Evolutionary conservation across 2,329 filamentous ascomycete species (phyloP), one percentile per base, ranked within the genome.

Genomic region (Kalaharituber pfeilii): DNA sequence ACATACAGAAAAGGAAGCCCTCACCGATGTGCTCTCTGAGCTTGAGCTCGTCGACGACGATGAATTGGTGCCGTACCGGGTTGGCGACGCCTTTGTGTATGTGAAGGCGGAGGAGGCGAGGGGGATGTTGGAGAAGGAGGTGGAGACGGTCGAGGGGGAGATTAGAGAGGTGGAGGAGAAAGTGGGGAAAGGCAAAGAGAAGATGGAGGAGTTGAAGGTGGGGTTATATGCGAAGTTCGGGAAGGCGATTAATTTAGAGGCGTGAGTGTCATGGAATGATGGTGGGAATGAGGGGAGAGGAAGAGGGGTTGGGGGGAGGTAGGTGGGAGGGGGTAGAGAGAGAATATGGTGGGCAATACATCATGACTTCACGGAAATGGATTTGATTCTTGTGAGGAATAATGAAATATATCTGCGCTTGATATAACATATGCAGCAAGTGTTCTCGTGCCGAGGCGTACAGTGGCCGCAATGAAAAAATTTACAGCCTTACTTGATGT

Each of bases 31-130:
- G 53, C 83, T 82, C 1, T 85, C 76, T 53, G 91, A 98, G 68
- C 75, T 98, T 49, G 91, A 98, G 70, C 79, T 98, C 18, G 86
- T 86, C 52, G 89, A 96, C 68, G 91, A 98, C 68, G 89, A 96
- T 63, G 87, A 94, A 52, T 80, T 84, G 65, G 81, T 98, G 22
- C 88, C 86, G 84, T 96, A 96, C 74, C 94, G 94, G 71, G 86
- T 98, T 55, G 91, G 91, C 61, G 91, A 96, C 68, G 85, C 87
- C 5, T 98, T 96, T 72, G 84, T 96, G 68, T 84, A 86, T 56
- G 71, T 98, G 52, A 81, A 84, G 7, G 76, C 95, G 15, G 71
- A 81, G 50, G 83, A 94, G 67, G 91, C 91, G 2, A 86, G 95
- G 66, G 81, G 89, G 62, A 77, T 96, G 70, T 80, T 98, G 4